phyloP scores from a whole-genome alignment of 2,329 filamentous ascomycete species.

The Pseudogymnoascus verrucosus region DNA sequence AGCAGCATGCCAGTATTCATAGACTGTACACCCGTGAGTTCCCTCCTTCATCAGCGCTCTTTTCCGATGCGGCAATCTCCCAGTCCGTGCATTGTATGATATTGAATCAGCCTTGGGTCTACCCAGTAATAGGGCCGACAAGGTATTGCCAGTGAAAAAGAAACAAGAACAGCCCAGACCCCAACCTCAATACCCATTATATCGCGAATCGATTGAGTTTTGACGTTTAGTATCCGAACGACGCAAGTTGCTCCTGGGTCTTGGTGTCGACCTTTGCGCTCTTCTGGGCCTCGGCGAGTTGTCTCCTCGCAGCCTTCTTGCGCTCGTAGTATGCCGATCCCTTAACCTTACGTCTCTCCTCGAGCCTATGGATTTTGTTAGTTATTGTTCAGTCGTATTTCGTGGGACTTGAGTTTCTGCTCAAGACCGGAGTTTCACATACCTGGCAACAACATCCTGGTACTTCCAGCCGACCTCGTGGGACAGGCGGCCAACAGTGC shows the following conservation, averaged over 20 bases:
- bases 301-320: slow-evolving; percentile 94
- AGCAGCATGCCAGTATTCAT: slow-evolving; percentile 25
- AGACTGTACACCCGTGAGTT: slow-evolving; percentile 27
- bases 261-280: slow-evolving; percentile 78
- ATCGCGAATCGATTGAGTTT: slow-evolving; percentile 10
- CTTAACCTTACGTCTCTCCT: slow-evolving; percentile 99
- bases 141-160: slow-evolving; percentile 26
- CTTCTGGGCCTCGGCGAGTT: slow-evolving; percentile 89
- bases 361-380: slow-evolving; percentile 58
- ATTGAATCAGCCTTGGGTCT: slow-evolving; percentile 26
- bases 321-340: slow-evolving; percentile 98
- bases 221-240: slow-evolving; percentile 74
- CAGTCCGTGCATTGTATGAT: slow-evolving; percentile 22
- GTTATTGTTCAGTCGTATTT: background rate
- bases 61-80: slow-evolving; percentile 24
- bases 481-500: slow-evolving; percentile 94
- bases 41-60: slow-evolving; percentile 23
- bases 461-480: slow-evolving; percentile 99
- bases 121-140: slow-evolving; percentile 24
- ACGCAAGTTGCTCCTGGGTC: slow-evolving; percentile 79
- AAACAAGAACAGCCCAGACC: slow-evolving; percentile 21
- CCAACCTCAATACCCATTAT: slow-evolving; percentile 13
- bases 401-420: slow-evolving; percentile 19
- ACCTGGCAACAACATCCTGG: slow-evolving; percentile 98
- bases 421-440: background rate